Evolutionary conservation across 2,329 filamentous ascomycete genomes (phyloP), one percentile per base, ranked within the genome.

Genomic region (Rhexocercosporidium sp.): DNA sequence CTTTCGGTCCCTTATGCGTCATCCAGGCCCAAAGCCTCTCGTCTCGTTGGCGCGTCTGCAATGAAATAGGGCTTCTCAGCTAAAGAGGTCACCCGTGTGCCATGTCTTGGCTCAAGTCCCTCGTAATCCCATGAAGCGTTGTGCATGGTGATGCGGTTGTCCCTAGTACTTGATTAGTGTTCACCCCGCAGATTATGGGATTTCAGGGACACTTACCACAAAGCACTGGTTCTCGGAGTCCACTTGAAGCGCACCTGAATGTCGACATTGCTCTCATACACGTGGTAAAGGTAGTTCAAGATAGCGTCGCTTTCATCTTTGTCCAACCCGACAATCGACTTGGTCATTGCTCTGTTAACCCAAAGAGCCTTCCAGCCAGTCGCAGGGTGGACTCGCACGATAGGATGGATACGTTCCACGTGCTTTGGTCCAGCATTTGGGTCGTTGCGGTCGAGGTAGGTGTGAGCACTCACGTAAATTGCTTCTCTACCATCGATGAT

Each of bases 101-200:
- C 91, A 75, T 93, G 90, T 46, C 90, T 82, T 0, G 90, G 88
- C 74, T 92, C 82, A 22, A 80, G 83, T 1, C 88, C 88, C 39
- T 86, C 89, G 73, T 92, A 92, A 71, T 93, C 90, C 89, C 89
- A 93, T 72, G 86, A 89, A 0, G 90, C 90, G 69, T 91, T 92
- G 72, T 93, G 90, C 44, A 92, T 92, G 0, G 90, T 92, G 66
- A 92, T 90, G 46, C 88, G 82, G 72, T 92, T 92, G 73, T 92
- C 90, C 90, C 65, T 69, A 37, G n/a, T 11, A 37, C 3, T 18
- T 14, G 20, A 59, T 64, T 25, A 67, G 39, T 44, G 25, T 46
- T 11, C 14, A 25, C 9, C 1, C 25, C 27, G 1, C 11, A 18
- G 18, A 7, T n/a, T 20, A 1, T 31, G 14, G 14, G 27, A 37